Conservation (phyloP, 2,329 filamentous ascomycete species). For the Pseudogymnoascus sp. region DNA sequence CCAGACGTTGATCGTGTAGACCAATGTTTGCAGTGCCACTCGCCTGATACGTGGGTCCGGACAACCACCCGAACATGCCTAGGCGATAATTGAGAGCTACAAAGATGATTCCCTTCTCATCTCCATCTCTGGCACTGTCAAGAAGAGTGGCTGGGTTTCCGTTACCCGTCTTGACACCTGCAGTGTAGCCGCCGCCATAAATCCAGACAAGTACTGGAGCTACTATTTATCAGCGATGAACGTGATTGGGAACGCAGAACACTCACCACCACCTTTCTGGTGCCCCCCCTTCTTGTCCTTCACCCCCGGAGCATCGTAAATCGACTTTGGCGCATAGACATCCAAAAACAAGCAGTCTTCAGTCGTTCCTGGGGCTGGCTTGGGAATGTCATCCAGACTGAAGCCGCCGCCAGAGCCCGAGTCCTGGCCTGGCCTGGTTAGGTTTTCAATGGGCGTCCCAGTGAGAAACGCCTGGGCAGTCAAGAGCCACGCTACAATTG, state of each 20-base stretch:
- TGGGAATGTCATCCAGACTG: conserved; percentile 12
- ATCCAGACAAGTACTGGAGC: conserved; percentile 43
- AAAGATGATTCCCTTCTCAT: conserved; percentile 31
- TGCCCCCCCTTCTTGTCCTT: background rate
- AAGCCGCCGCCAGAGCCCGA: background rate
- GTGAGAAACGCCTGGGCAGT: conserved; percentile 18
- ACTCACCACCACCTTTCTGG: conserved; percentile 13
- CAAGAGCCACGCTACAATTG: conserved; percentile 17
- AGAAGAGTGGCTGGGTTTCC: conserved; percentile 35
- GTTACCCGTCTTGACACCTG: conserved; percentile 33
- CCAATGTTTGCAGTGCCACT: conserved; percentile 42
- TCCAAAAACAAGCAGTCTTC: conserved; percentile 45
- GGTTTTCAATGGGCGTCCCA: conserved; percentile 12
- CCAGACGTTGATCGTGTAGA: conserved; percentile 46
- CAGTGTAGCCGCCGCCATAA: conserved; percentile 42
- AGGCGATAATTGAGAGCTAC: conserved; percentile 32
- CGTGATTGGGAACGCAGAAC: background rate
- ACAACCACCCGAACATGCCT: conserved; percentile 31
- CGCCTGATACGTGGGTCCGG: conserved; percentile 35
- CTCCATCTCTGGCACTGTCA: conserved; percentile 23
- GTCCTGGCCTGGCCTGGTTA: background rate
- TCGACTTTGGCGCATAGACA: conserved; percentile 35
- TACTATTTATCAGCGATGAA: conserved; percentile 19
- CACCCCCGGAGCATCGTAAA: conserved; percentile 25
- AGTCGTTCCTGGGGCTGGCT: conserved; percentile 17